phyloP scores from a whole-genome alignment of 441 rosid genomes.

The Populus hybrid region DNA sequence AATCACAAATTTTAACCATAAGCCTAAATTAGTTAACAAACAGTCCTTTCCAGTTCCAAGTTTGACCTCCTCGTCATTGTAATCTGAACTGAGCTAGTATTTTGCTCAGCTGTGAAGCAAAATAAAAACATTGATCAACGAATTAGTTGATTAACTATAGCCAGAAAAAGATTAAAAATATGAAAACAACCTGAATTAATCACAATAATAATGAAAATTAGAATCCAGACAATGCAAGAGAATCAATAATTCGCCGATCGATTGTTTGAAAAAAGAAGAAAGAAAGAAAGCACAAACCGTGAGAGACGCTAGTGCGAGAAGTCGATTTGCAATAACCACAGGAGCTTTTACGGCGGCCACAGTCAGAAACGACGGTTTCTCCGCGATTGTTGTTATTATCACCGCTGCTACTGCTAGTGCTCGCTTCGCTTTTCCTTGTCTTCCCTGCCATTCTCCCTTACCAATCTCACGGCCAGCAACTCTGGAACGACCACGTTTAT shows the following conservation, averaged over 20 bases:
- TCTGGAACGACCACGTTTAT: not conserved
- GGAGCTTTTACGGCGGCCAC: constrained; percentile 47
- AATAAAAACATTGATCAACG: not conserved
- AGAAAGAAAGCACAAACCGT: constrained; percentile 44
- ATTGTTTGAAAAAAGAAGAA: not conserved
- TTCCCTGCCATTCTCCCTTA: constrained; percentile 25
- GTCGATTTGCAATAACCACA: constrained; percentile 82
- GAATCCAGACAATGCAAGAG: not conserved
- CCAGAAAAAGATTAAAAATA: not conserved
- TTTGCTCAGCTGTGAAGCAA: not conserved
- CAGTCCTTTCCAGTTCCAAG: not conserved
- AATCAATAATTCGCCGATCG: not conserved
- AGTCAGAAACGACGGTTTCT: constrained; percentile 63
- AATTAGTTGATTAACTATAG: not conserved
- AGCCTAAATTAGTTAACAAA: not conserved
- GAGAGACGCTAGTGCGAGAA: constrained; percentile 49
- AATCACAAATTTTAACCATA: not conserved
- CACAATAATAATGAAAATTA: not conserved
- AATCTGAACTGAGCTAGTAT: not conserved
- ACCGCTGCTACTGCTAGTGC: constrained; percentile 41
- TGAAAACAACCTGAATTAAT: not conserved
- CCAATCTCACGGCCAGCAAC: not conserved
- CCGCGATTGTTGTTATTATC: constrained; percentile 22
- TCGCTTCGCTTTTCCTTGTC: constrained; percentile 51
- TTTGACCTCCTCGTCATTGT: not conserved